Evolutionary conservation across 768 basidiomycete genomes (phyloP), one percentile per base, ranked within the genome.

Genomic region (Tulasnella calospora): DNA sequence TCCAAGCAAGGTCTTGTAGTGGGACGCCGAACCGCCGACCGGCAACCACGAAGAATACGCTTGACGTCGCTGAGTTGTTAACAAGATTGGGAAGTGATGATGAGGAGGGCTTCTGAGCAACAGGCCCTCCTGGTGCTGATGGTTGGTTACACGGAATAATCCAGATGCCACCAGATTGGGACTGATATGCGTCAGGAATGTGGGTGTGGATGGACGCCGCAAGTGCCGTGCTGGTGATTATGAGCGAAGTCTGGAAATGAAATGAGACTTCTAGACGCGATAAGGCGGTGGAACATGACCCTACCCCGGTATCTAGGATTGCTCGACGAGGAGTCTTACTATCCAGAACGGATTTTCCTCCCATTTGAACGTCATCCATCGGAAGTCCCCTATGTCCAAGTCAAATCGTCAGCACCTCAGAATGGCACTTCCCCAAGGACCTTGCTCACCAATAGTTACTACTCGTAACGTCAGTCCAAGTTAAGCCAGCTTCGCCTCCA

Each of bases 291-390:
- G 15, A 3, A 2, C 1, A 21, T 8, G 8, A n/a, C 61, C 75
- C 15, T 57, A 76, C 75, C 75, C 75, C 75, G 19, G 75, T 76
- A 38, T 76, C 75, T 30, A 76, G 13, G 36, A 76, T 76, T 12
- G 75, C 75, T 44, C 75, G 51, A 33, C 47, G 75, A 51, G 75
- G 75, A 0, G 75, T 76, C 5, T 17, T 21, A 10, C 21, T 36
- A n/a, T 35, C 51, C 55, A 76, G 33, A 55, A 67, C 40, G 35
- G 75, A 76, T 30, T 61, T 10, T 0, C 23, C 23, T 33, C 75
- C 55, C 75, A 76, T 76, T 51, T 76, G 46, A 27, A 76, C 75
- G 55, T 44, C 75, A 27, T 46, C 35, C 75, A 76, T 76, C 21
- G 57, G 75, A 51, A 76, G 0, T 15, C 75, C 75, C 75, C 75